Evolutionary conservation across 1,284 basidiomycete genomes (phyloP).

Genomic region (Ustilago loliicola): DNA sequence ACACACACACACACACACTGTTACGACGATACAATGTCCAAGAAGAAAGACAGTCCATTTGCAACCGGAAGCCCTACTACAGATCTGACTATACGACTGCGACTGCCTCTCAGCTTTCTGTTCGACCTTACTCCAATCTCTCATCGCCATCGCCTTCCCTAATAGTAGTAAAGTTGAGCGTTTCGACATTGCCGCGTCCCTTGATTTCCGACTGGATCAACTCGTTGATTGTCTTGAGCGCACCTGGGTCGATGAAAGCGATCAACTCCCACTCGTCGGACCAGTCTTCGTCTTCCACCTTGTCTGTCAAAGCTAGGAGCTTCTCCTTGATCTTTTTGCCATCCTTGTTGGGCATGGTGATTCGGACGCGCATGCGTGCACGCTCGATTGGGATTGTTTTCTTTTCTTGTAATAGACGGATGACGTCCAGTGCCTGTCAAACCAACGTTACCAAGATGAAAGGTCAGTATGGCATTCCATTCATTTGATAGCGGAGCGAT

Average conservation of each 20-base stretch:
- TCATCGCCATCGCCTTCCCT: constrained; percentile 64
- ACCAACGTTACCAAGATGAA: background rate
- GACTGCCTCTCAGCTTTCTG: background rate
- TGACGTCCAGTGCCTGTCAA: constrained; percentile 86
- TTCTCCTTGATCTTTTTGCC: constrained; percentile 81
- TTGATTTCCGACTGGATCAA: constrained; percentile 84
- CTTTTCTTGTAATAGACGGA: constrained; percentile 80
- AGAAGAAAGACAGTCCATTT: constrained; percentile 15
- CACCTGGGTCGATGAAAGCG: constrained; percentile 90
- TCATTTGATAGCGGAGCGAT: background rate
- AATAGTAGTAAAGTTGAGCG: constrained; percentile 71
- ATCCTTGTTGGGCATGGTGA: constrained; percentile 82
- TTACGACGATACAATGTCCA: background rate
- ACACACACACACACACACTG: background rate
- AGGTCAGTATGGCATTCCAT: background rate
- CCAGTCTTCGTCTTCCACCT: constrained; percentile 85
- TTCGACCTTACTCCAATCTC: constrained; percentile 35
- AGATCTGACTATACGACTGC: background rate
- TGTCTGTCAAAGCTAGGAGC: constrained; percentile 81
- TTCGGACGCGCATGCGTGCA: constrained; percentile 89
- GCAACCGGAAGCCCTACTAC: background rate
- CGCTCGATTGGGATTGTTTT: constrained; percentile 89
- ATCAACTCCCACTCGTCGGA: constrained; percentile 83
- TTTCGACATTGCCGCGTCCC: constrained; percentile 79
- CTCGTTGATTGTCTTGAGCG: constrained; percentile 90